phyloP scores from a whole-genome alignment of 2,329 filamentous ascomycete species.

The Dryadomyces quercus-mongolicae region DNA sequence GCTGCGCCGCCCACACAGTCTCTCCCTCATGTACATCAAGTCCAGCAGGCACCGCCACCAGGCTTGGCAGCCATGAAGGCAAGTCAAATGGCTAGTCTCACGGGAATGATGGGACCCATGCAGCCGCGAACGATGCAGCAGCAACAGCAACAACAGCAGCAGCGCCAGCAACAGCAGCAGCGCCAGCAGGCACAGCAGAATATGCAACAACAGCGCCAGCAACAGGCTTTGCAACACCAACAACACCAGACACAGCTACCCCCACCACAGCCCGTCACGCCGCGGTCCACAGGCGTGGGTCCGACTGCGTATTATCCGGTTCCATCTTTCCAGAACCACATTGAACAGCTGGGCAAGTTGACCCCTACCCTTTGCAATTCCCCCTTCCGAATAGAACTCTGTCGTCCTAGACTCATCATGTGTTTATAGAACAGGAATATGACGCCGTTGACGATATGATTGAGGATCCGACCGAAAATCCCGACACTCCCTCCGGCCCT shows the following conservation, averaged over 20 bases:
- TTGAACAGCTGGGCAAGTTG: constrained; percentile 88
- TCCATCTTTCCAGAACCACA: constrained; percentile 78
- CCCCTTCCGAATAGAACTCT: constrained; percentile 39
- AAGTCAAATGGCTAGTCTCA: constrained; percentile 13
- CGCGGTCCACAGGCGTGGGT: constrained; percentile 22
- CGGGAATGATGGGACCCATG: constrained; percentile 5
- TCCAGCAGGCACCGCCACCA: neutral
- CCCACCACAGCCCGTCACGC: constrained; percentile 10
- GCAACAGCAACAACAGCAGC: constrained; percentile 17
- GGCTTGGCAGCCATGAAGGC: constrained; percentile 23
- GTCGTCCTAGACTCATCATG: constrained; percentile 56
- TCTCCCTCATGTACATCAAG: constrained; percentile 7
- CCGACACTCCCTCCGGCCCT: constrained; percentile 50
- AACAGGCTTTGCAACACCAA: constrained; percentile 22
- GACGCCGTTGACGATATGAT: constrained; percentile 82
- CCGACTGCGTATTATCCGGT: constrained; percentile 61
- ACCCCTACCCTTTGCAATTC: constrained; percentile 34
- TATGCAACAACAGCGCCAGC: constrained; percentile 16
- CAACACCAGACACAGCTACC: constrained; percentile 14
- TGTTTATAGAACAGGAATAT: constrained; percentile 87
- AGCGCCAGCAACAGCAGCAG: constrained; percentile 22
- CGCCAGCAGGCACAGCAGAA: constrained; percentile 10
- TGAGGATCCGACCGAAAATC: constrained; percentile 58
- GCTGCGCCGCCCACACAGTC: constrained; percentile 17
- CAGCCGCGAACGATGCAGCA: constrained; percentile 3